Conservation (phyloP, 768 basidiomycete genomes). For the Dioszegia aurantiaca region DNA sequence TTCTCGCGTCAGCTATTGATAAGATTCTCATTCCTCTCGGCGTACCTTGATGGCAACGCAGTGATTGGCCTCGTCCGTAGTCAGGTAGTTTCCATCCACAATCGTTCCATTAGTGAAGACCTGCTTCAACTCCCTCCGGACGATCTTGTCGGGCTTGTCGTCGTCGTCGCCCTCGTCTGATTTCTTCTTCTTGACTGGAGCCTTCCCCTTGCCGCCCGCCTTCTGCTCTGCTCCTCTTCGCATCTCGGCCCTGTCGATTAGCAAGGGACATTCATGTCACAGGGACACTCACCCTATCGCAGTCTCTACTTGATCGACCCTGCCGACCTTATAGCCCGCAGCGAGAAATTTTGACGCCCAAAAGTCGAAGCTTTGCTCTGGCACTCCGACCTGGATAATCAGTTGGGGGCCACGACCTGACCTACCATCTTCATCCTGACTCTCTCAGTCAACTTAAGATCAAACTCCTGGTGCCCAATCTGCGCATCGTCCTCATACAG, state of each 20-base stretch:
- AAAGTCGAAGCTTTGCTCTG: constrained; percentile 86
- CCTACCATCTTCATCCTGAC: constrained; percentile 99
- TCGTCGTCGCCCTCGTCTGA: constrained; percentile 14
- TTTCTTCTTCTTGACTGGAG: constrained; percentile 80
- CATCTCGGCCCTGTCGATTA: constrained; percentile 12
- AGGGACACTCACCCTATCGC: constrained; percentile 65
- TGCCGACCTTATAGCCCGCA: constrained; percentile 61
- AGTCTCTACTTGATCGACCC: constrained; percentile 95
- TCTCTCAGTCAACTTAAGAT: constrained; percentile 72
- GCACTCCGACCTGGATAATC: constrained; percentile 75
- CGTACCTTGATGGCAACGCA: constrained; percentile 83
- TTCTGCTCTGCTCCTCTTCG: constrained; percentile 11
- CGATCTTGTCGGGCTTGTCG: constrained; percentile 64
- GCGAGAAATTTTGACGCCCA: constrained; percentile 54
- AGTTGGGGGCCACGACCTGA: not conserved
- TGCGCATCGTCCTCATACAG: constrained; percentile 94
- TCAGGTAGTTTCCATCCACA: constrained; percentile 81
- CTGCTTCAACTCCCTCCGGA: constrained; percentile 85
- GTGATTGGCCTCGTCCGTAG: constrained; percentile 90
- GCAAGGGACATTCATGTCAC: not conserved
- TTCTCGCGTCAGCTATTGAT: constrained; percentile 9
- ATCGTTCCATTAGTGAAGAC: constrained; percentile 96
- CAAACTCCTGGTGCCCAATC: constrained; percentile 89
- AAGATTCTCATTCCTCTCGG: too few relatives aligned
- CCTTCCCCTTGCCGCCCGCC: constrained; percentile 62